These are phyloP conservation scores for Fusarium sulawesiense DNA, from an alignment of 2,329 filamentous ascomycete genomes.

Conservation along the genomic window DNA sequence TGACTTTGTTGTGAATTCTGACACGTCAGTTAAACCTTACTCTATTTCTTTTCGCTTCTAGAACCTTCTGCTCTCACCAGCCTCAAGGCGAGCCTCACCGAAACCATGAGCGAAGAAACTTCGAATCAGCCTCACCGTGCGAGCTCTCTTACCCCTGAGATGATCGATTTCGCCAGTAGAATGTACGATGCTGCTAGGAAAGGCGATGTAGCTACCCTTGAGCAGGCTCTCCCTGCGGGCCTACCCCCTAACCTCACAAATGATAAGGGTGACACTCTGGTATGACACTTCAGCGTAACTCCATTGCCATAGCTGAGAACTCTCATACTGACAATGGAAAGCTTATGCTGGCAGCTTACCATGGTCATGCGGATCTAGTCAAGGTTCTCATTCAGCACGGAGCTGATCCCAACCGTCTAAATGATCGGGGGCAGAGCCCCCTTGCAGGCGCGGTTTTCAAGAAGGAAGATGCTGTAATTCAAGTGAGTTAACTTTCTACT, in stretches of 20 bases:
- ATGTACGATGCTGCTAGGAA: slow-evolving; percentile 75
- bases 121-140: slow-evolving; percentile 24
- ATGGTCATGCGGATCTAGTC: slow-evolving; percentile 72
- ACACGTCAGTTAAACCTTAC: neutral
- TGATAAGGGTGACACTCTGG: slow-evolving; percentile 77
- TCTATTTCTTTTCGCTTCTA: neutral
- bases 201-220: slow-evolving; percentile 68
- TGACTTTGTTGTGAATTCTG: neutral
- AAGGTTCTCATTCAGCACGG: slow-evolving; percentile 69
- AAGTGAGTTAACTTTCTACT: slow-evolving; percentile 51
- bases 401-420: slow-evolving; percentile 74
- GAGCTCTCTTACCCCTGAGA: slow-evolving; percentile 67
- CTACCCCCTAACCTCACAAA: slow-evolving; percentile 78
- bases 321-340: slow-evolving; percentile 42
- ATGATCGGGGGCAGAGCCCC: slow-evolving; percentile 75
- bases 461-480: slow-evolving; percentile 72
- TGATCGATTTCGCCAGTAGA: slow-evolving; percentile 71
- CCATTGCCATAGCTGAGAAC: neutral
- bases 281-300: slow-evolving; percentile 47
- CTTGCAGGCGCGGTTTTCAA: slow-evolving; percentile 81
- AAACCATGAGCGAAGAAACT: slow-evolving; percentile 26
- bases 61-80: neutral
- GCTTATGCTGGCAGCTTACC: slow-evolving; percentile 79
- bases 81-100: neutral
- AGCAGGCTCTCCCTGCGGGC: slow-evolving; percentile 72